Evolutionary conservation across 208 protist genomes (phyloP), one percentile per base, ranked within the genome.

Genomic region (Herpetomonas samuelpessoai): DNA sequence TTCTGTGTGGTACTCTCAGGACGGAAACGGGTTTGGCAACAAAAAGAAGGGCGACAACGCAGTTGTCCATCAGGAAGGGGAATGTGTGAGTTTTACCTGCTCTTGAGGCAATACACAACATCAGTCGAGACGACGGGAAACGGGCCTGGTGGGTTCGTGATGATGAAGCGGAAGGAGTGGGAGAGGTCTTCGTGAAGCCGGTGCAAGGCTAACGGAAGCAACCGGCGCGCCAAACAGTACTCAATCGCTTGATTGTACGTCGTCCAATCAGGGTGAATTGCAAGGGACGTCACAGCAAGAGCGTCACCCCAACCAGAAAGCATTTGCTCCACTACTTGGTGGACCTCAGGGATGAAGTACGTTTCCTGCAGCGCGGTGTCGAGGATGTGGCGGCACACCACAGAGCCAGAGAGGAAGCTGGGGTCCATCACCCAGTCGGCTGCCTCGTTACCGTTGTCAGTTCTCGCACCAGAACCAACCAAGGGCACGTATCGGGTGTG

Each of bases 381-480:
- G 21, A 79, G 63, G 68, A 79, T 79, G 48, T 70, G 62, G 30
- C 73, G 66, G 44, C 68, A 79, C 39, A 79, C 68, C 27, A 74
- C 51, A 53, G 45, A 62, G 39, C 73, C 73, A 19, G 68, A 74
- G 57, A 74, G 70, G 50, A 75, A 79, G 44, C 58, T 71, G 28
- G 73, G 73, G 50, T 79, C 73, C 52, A 57, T 47, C 30, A 68
- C 71, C 71, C 71, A 76, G 31, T 76, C 65, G 47, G 47, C 64
- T 30, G 51, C 54, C 9, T 39, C 54, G 27, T 60, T 38, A 26
- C 46, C 51, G 47, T 65, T 44, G 38, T 63, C 53, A 49, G 55
- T 51, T 30, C 54, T 56, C 0, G 54, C 49, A 35, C 61, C 52
- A 55, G 48, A 58, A 7, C 52, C 46, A 14, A 46, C 26, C 14